These are phyloP conservation scores for Dendrostoma leiphaemia DNA, from an alignment of 2,329 filamentous ascomycete species.

Conservation along the genomic window DNA sequence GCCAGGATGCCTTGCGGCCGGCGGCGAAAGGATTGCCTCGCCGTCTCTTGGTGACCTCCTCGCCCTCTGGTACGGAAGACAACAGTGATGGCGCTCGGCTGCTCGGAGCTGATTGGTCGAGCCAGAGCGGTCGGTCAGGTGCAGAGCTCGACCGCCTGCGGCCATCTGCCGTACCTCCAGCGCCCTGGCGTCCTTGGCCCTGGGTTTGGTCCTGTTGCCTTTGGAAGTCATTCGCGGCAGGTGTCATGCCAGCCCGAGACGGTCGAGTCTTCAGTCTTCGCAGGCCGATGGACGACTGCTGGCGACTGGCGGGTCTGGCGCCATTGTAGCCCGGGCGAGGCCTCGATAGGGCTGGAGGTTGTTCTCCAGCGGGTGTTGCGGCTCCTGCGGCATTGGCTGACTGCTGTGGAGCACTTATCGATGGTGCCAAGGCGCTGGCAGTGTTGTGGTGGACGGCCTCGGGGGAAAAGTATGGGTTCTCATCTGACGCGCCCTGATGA, in stretches of 20 bases:
- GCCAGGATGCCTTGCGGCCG: constrained; percentile 2
- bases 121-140: constrained; percentile 22
- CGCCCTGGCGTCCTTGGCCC: not conserved
- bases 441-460: constrained; percentile 1
- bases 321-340: not conserved
- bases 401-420: not conserved
- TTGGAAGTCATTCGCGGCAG: not conserved
- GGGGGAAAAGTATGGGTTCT: constrained; percentile 13
- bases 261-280: constrained; percentile 7
- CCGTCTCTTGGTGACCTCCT: not conserved
- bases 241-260: not conserved
- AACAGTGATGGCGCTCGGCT: not conserved
- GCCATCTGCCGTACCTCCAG: not conserved
- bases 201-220: not conserved
- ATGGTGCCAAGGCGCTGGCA: constrained; percentile 2
- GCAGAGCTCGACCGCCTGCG: constrained; percentile 26
- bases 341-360: not conserved
- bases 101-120: constrained; percentile 3
- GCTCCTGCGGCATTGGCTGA: too few species aligned
- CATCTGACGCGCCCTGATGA: not conserved
- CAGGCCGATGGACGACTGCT: constrained; percentile 19
- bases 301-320: not conserved
- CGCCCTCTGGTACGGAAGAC: constrained; percentile 14
- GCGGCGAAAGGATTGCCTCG: not conserved
- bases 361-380: constrained; percentile 11